Percentiles rank a stretch among this genome's conserved stretches.
These are phyloP conservation scores for Euphrasia arctica DNA, from an alignment of 305 asterid species.

Conservation along the genomic window DNA sequence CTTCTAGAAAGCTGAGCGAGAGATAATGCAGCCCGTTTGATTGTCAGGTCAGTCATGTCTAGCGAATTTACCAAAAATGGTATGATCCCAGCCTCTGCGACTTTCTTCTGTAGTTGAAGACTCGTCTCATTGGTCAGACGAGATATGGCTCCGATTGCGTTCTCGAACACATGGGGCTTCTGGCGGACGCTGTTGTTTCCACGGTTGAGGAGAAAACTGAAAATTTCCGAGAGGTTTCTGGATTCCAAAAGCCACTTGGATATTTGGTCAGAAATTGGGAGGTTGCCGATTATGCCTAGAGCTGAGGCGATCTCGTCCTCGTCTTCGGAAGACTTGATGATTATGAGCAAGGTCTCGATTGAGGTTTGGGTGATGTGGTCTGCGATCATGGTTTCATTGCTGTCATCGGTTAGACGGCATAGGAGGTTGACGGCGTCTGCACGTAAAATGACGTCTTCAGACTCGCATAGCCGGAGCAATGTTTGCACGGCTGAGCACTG, in stretches of 20 bases:
- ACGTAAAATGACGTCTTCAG: conserved; percentile 37
- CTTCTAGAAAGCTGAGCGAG: conserved; percentile 52
- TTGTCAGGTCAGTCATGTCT: conserved; percentile 47
- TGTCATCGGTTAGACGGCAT: conserved; percentile 42
- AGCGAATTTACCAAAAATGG: conserved; percentile 48
- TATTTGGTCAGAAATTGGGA: conserved; percentile 41
- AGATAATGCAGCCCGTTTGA: conserved; percentile 41
- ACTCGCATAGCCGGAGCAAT: conserved; percentile 46
- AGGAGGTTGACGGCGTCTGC: conserved; percentile 52
- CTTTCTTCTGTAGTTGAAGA: conserved; percentile 44
- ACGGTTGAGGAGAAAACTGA: conserved; percentile 27
- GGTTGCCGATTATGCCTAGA: conserved; percentile 53
- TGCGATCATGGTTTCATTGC: conserved; percentile 31
- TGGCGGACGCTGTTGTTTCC: conserved; percentile 28
- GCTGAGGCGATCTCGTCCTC: conserved; percentile 55
- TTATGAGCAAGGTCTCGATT: conserved; percentile 40
- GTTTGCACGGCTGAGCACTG: conserved; percentile 53
- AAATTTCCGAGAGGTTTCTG: conserved; percentile 36
- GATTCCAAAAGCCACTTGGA: conserved; percentile 56
- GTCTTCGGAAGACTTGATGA: conserved; percentile 36
- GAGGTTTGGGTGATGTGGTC: conserved; percentile 44
- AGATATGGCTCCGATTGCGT: conserved; percentile 49
- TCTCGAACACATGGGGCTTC: conserved; percentile 40
- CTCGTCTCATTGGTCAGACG: conserved; percentile 46
- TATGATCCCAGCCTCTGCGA: conserved; percentile 48